These are phyloP conservation scores for Athelia sp. DNA, from an alignment of 1,284 basidiomycete genomes.

Conservation along the genomic window DNA sequence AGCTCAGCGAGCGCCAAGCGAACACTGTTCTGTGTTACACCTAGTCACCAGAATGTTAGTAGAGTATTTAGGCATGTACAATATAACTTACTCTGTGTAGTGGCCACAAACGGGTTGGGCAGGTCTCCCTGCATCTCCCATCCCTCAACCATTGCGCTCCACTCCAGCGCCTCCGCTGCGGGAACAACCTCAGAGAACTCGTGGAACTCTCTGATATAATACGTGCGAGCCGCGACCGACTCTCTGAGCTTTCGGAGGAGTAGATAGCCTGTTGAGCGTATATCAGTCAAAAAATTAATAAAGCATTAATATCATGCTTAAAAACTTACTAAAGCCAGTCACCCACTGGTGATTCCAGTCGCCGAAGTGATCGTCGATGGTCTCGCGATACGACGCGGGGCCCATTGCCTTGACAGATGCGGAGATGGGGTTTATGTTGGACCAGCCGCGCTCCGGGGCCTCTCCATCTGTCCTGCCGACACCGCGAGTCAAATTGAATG, in stretches of 20 bases:
- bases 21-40: not conserved
- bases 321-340: not conserved
- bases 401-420: not conserved
- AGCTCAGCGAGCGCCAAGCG: not conserved
- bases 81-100: not conserved
- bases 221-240: not conserved
- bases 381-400: not conserved
- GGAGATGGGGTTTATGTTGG: not conserved
- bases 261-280: not conserved
- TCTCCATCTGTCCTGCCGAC: not conserved
- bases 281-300: not conserved
- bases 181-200: not conserved
- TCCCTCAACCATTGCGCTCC: not conserved
- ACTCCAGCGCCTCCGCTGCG: not conserved
- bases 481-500: not conserved
- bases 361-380: not conserved
- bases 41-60: not conserved
- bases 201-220: not conserved
- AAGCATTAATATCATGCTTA: too few relatives aligned
- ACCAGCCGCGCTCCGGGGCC: constrained; percentile 1
- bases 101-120: not conserved
- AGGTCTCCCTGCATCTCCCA: not conserved
- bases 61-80: not conserved
- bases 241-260: not conserved
- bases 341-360: not conserved